Percentiles rank a stretch among this genome's conserved stretches.
phyloP scores from a whole-genome alignment of 2,329 filamentous ascomycete species.

The Clonostachys byssicola region DNA sequence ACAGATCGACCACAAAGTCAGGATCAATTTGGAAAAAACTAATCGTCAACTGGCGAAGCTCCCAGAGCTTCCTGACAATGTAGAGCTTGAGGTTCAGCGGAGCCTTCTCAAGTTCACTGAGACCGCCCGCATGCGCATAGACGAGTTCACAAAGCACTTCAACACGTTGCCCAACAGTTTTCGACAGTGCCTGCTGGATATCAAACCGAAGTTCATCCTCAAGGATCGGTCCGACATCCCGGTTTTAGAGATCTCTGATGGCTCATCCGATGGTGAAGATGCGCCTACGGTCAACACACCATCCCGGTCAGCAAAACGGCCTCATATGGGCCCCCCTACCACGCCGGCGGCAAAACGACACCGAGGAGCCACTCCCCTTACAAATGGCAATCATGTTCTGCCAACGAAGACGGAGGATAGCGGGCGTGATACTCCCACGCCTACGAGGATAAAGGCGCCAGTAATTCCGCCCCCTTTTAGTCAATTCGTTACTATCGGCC shows the following conservation, averaged over 20 bases:
- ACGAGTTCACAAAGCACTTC: slow-evolving; percentile 38
- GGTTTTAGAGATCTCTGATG: slow-evolving; percentile 30
- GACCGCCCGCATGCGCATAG: slow-evolving; percentile 45
- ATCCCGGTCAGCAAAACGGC: slow-evolving; percentile 17
- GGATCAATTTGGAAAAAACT: slow-evolving; percentile 44
- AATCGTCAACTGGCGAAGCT: slow-evolving; percentile 50
- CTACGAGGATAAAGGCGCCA: background rate
- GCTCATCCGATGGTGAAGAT: slow-evolving; percentile 28
- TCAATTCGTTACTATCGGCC: slow-evolving; percentile 28
- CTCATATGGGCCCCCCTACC: slow-evolving; percentile 11
- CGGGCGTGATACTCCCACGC: background rate
- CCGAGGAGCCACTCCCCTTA: background rate
- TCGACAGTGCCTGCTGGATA: slow-evolving; percentile 33
- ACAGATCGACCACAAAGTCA: slow-evolving; percentile 48
- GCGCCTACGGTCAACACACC: slow-evolving; percentile 9
- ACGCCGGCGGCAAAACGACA: slow-evolving; percentile 5
- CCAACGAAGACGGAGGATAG: slow-evolving; percentile 21
- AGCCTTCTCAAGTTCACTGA: slow-evolving; percentile 55
- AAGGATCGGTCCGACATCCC: slow-evolving; percentile 26
- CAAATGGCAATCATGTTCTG: slow-evolving; percentile 20
- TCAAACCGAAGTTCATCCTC: slow-evolving; percentile 43
- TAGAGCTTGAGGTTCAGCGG: slow-evolving; percentile 60
- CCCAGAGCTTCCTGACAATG: slow-evolving; percentile 64
- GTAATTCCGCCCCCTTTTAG: slow-evolving; percentile 27
- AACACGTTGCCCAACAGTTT: slow-evolving; percentile 47